Evolutionary conservation across 2,329 filamentous ascomycete species (phyloP).

Genomic region (Neopestalotiopsis sp.): DNA sequence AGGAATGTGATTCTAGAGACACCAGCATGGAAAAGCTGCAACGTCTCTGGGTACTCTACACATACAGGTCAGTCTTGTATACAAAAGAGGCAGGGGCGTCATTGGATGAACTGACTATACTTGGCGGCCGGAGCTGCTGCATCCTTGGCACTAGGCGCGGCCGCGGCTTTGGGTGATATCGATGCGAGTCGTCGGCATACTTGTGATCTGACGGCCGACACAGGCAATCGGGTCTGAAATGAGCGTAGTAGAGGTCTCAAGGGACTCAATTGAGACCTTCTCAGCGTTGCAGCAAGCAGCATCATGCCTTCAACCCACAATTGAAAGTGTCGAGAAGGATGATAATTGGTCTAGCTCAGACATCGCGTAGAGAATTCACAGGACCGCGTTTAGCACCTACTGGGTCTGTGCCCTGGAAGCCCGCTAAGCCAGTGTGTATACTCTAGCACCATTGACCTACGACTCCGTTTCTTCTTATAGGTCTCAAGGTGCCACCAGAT

Average conservation of each 20-base stretch:
- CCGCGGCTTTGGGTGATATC: slow-evolving; percentile 22
- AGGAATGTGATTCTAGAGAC: slow-evolving; percentile 70
- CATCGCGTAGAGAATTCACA: slow-evolving; percentile 4
- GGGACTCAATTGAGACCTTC: slow-evolving; percentile 22
- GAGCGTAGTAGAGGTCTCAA: slow-evolving; percentile 15
- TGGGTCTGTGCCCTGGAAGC: slow-evolving; percentile 4
- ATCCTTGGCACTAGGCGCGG: slow-evolving; percentile 14
- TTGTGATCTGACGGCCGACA: not conserved
- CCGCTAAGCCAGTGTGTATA: not conserved
- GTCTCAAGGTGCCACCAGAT: no score
- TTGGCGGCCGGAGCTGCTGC: slow-evolving; percentile 2
- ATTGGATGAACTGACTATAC: slow-evolving; percentile 11
- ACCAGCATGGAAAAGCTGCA: slow-evolving; percentile 79
- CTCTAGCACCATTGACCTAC: not conserved
- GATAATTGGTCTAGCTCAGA: not conserved
- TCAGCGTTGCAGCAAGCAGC: slow-evolving; percentile 25
- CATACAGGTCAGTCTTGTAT: not conserved
- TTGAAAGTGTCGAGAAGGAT: not conserved
- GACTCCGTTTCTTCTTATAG: not conserved
- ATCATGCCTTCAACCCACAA: slow-evolving; percentile 20
- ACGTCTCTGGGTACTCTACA: slow-evolving; percentile 57
- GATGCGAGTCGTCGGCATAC: slow-evolving; percentile 25
- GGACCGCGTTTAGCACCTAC: not conserved
- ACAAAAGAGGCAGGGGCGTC: not conserved
- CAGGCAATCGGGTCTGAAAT: slow-evolving; percentile 13